These are phyloP conservation scores for Quercus mongolica DNA, from an alignment of 306 rosid species.

Conservation along the genomic window DNA sequence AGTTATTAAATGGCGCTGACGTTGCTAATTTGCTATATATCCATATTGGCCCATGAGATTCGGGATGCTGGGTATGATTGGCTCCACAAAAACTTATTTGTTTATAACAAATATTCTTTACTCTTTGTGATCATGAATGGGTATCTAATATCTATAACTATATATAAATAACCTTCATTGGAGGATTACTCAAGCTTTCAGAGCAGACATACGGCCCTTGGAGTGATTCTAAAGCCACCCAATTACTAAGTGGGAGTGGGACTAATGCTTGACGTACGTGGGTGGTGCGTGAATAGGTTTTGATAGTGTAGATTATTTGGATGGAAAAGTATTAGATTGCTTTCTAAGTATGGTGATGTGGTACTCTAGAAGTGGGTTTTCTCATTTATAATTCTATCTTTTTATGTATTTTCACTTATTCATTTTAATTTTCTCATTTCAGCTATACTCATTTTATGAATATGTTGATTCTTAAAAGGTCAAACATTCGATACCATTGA, in stretches of 20 bases:
- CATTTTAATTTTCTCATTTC: too few relatives aligned
- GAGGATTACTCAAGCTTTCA: not conserved
- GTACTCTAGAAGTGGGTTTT: too few relatives aligned
- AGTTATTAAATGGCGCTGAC: conserved; percentile 33
- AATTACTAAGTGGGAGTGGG: not conserved
- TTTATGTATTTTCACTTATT: too few relatives aligned
- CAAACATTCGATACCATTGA: too few relatives aligned
- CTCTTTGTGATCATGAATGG: conserved; percentile 6
- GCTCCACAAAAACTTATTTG: not conserved
- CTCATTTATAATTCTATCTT: too few relatives aligned
- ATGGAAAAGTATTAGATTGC: too few relatives aligned
- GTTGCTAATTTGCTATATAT: conserved; percentile 25
- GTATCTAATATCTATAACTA: not conserved
- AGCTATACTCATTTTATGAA: too few relatives aligned
- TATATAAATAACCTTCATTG: not conserved
- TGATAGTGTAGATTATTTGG: too few relatives aligned
- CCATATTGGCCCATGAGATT: conserved; percentile 33
- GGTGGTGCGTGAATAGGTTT: too few relatives aligned
- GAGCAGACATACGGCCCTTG: conserved; percentile 16
- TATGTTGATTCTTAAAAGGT: too few relatives aligned
- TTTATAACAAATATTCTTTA: not conserved
- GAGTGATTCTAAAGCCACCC: conserved; percentile 10
- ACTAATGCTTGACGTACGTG: too few relatives aligned
- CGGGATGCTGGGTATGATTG: conserved; percentile 15
- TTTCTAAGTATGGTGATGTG: too few relatives aligned